phyloP scores from a whole-genome alignment of 2,329 filamentous ascomycete species.

The Botrytis galanthina region DNA sequence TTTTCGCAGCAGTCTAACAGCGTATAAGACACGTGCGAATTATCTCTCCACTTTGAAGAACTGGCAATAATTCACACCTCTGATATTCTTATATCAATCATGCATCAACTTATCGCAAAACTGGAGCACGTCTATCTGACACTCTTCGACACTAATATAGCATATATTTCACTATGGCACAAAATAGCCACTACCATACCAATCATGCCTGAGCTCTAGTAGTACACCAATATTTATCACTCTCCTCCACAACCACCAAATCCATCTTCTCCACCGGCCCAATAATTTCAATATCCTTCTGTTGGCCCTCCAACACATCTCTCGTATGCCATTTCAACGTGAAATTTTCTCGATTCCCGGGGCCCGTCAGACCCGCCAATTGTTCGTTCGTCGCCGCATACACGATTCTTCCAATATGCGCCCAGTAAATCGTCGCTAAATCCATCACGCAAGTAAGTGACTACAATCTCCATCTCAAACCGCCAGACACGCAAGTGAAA shows the following conservation, averaged over 20 bases:
- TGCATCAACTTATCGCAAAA: not conserved
- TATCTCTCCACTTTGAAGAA: not conserved
- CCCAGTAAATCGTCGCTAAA: constrained; percentile 48
- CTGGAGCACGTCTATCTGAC: not conserved
- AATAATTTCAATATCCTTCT: constrained; percentile 50
- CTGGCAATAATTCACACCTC: not conserved
- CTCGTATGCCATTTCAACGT: constrained; percentile 51
- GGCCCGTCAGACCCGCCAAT: constrained; percentile 46
- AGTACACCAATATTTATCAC: constrained; percentile 46
- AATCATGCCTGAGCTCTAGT: constrained; percentile 28
- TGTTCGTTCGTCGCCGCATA: constrained; percentile 51
- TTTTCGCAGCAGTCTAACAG: not conserved
- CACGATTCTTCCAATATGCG: constrained; percentile 51
- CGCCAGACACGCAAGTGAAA: not conserved
- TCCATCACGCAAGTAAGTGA: not conserved
- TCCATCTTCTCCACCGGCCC: constrained; percentile 49
- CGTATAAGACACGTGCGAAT: not conserved
- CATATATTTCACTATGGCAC: not conserved
- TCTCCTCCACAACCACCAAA: constrained; percentile 45
- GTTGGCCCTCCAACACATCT: constrained; percentile 47
- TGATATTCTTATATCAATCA: not conserved
- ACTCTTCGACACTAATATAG: not conserved
- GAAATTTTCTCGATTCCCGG: constrained; percentile 51
- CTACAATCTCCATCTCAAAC: not conserved
- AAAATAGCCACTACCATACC: too few species aligned